Evolutionary conservation across 1,139 yeast species (phyloP).

Genomic region (Magnusiomyces paraingens): DNA sequence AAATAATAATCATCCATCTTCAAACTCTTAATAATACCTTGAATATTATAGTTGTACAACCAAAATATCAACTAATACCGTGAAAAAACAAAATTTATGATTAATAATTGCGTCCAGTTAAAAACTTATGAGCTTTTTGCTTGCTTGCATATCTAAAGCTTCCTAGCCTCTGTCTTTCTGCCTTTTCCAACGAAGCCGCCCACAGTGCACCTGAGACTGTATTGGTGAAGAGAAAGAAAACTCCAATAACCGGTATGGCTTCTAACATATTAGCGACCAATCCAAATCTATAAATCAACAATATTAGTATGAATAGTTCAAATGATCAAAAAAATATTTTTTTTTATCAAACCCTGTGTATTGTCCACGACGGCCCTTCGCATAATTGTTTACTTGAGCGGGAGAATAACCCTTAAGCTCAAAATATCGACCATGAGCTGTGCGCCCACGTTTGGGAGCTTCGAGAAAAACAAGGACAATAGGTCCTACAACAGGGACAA

Average conservation of each 20-base stretch:
- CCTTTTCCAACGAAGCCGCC: constrained; percentile 39
- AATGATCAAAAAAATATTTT: not conserved
- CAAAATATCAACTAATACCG: too few species aligned
- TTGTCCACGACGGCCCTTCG: constrained; percentile 30
- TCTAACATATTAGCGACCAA: constrained; percentile 52
- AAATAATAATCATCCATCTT: too few species aligned
- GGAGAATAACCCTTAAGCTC: constrained; percentile 48
- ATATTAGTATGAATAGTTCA: constrained; percentile 4
- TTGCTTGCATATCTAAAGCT: constrained; percentile 12
- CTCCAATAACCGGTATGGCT: constrained; percentile 52
- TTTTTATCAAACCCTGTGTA: constrained; percentile 26
- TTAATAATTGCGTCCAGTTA: constrained; percentile 8
- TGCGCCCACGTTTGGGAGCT: constrained; percentile 54
- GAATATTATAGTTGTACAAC: too few species aligned
- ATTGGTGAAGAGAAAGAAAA: constrained; percentile 60
- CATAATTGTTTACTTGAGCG: constrained; percentile 34
- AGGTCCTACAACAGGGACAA: constrained; percentile 62
- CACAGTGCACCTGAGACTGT: constrained; percentile 69
- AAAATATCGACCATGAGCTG: constrained; percentile 55
- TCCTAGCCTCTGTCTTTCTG: constrained; percentile 7
- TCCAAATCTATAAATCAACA: constrained; percentile 44
- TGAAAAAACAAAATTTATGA: too few species aligned
- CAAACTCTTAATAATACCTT: too few species aligned
- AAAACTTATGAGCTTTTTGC: constrained; percentile 10
- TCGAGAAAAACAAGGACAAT: constrained; percentile 45